These are phyloP conservation scores for Margaritispora aquatica DNA, from an alignment of 495 filamentous ascomycete species.

Conservation along the genomic window DNA sequence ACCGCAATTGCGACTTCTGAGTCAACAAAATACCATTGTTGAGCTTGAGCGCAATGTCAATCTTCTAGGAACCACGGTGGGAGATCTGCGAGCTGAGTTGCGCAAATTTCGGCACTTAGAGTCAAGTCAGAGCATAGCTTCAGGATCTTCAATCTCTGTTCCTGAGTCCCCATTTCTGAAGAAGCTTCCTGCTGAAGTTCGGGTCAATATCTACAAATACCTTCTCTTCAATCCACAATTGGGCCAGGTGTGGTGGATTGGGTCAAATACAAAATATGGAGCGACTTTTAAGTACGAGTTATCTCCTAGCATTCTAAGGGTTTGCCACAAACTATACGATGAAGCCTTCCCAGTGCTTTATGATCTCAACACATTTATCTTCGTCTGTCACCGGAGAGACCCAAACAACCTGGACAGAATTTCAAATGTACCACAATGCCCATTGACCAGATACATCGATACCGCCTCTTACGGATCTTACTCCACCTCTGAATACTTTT, in stretches of 20 bases:
- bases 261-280: background rate
- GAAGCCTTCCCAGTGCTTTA: slow-evolving; percentile 42
- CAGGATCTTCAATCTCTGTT: background rate
- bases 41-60: too few relatives aligned
- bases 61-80: too few relatives aligned
- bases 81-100: background rate
- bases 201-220: slow-evolving; percentile 37
- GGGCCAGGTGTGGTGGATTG: background rate
- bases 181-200: slow-evolving; percentile 37
- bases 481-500: too few relatives aligned
- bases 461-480: background rate
- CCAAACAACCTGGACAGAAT: background rate
- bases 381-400: background rate
- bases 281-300: slow-evolving; percentile 11
- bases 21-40: too few relatives aligned
- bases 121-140: background rate
- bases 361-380: slow-evolving; percentile 28
- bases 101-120: background rate
- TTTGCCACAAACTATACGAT: slow-evolving; percentile 29
- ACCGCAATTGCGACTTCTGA: too few relatives aligned
- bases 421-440: background rate
- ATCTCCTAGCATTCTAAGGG: slow-evolving; percentile 32
- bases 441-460: background rate
- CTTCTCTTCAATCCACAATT: slow-evolving; percentile 31
- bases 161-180: background rate